Base-by-base conservation (phyloP, 2,329 filamentous ascomycete species). In the Cladosporium velox region DNA sequence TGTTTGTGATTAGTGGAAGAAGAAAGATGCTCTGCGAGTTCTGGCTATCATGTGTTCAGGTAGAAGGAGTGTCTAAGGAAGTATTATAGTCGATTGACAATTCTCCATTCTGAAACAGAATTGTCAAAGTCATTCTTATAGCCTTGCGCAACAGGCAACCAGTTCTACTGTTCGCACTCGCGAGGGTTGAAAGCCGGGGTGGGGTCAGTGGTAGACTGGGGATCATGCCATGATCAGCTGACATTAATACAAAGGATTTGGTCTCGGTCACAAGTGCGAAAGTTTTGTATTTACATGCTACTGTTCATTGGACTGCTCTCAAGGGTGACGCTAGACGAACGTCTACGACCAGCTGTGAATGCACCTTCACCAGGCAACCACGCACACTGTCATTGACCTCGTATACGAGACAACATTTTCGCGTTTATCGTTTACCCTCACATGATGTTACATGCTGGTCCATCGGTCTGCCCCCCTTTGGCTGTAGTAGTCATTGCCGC, bases 401-500 rank as follows among this genome's bases (percentile, higher is more conserved):
- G n/a, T 47, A 1, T 47, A 47, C 21, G 41, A 24, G 3, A 47
- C 8, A n/a, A 15, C 7, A 24, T 4, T 10, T n/a, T 47, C 14
- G 41, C 41, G 41, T 4, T 4, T 21, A 2, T 47, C 2, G 41
- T 24, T 12, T 15, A 24, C 14, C n/a, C 7, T 59, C 35, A 66
- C 59, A 65, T 79, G 69, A 84, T 71, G 81, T 75, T 64, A 82
- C 72, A 77, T 18, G 69, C 64, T 2, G 79, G 80, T 28, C 78
- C 74, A 3, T 65, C 64, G 24, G 76, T 81, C 74, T 83, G 82
- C 0, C 80, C 86, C 2, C 86, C 86, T 24, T 78, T 77, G 21
- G 81, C 80, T 0, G 85, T 87, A 7, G 83, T 87, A 2, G 85
- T 87, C 79, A 81, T 84, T n/a, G 83, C 86, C 4, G 85, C 84